A percentile compares a stretch with the other conserved stretches of the same genome.
Evolutionary conservation across 495 filamentous ascomycete species (phyloP).

Genomic region (Talaromyces proteolyticus): DNA sequence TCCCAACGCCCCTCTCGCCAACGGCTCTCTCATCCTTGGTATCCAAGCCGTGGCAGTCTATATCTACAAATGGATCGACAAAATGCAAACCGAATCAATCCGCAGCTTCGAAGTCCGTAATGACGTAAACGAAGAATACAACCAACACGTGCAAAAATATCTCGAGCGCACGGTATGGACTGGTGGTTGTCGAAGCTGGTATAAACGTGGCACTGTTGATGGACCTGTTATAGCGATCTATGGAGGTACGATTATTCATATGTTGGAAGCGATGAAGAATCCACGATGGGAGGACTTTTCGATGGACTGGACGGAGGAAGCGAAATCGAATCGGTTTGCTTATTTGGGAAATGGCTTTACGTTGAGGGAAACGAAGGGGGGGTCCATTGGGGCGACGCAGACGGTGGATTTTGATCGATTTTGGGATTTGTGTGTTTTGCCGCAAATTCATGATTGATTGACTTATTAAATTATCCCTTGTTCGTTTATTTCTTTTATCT

Average conservation of each 20-base stretch:
- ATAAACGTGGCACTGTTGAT: slow-evolving; percentile 20
- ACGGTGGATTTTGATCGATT: neutral
- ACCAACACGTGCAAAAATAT: slow-evolving; percentile 21
- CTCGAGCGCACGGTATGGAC: slow-evolving; percentile 24
- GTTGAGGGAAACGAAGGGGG: neutral
- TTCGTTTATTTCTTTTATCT: no score
- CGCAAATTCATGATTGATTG: no score
- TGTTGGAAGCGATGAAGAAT: slow-evolving; percentile 41
- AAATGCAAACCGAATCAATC: slow-evolving; percentile 24
- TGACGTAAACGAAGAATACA: slow-evolving; percentile 26
- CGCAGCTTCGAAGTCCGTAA: slow-evolving; percentile 14
- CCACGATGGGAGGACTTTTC: slow-evolving; percentile 45
- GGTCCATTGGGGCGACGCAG: neutral
- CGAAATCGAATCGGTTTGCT: slow-evolving; percentile 33
- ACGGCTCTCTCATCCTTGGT: slow-evolving; percentile 17
- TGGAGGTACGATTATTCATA: slow-evolving; percentile 34
- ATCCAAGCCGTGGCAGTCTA: slow-evolving; percentile 35
- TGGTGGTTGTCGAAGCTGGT: slow-evolving; percentile 35
- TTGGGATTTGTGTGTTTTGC: no score
- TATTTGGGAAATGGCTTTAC: slow-evolving; percentile 40
- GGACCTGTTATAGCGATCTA: slow-evolving; percentile 20
- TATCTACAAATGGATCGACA: slow-evolving; percentile 30
- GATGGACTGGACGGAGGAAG: slow-evolving; percentile 25
- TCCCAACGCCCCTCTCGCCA: slow-evolving; percentile 36
- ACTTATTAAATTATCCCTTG: no score